Evolutionary conservation across 78 protist genomes (phyloP).

Genomic region (Cavenderia fasciculata): DNA sequence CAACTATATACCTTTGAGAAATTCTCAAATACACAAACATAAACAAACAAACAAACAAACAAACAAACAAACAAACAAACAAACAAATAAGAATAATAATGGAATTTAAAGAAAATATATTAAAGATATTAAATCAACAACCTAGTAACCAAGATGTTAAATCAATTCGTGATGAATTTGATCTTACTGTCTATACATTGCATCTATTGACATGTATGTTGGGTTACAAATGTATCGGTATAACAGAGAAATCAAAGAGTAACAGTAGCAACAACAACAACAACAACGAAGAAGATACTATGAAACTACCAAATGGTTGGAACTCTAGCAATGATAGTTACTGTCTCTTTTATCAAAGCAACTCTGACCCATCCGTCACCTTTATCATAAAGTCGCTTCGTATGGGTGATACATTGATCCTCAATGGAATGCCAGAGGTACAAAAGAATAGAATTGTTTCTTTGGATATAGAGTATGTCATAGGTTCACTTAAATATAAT

Average conservation of each 20-base stretch:
- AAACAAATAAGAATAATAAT: no score
- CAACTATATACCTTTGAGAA: no score
- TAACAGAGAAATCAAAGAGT: background rate
- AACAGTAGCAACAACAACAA: background rate
- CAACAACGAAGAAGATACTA: background rate
- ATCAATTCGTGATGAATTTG: background rate
- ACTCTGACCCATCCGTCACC: slow-evolving; percentile 1
- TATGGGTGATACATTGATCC: slow-evolving; percentile 29
- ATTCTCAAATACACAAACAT: no score
- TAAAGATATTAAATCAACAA: background rate
- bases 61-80: no score
- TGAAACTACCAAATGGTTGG: background rate
- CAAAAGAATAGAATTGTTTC: slow-evolving; percentile 18
- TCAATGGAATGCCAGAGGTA: slow-evolving; percentile 32
- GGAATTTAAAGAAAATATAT: slow-evolving; percentile 15
- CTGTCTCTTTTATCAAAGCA: background rate
- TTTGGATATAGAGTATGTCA: slow-evolving; percentile 52
- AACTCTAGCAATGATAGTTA: background rate
- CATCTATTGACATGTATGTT: background rate
- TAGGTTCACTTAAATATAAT: background rate
- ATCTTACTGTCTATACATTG: background rate
- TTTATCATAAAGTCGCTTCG: slow-evolving; percentile 19
- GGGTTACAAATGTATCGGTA: slow-evolving; percentile 3
- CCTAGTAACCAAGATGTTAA: background rate
- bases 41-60: no score